Conservation (phyloP, 2,329 filamentous ascomycete species). For the Grosmannia clavigera region DNA sequence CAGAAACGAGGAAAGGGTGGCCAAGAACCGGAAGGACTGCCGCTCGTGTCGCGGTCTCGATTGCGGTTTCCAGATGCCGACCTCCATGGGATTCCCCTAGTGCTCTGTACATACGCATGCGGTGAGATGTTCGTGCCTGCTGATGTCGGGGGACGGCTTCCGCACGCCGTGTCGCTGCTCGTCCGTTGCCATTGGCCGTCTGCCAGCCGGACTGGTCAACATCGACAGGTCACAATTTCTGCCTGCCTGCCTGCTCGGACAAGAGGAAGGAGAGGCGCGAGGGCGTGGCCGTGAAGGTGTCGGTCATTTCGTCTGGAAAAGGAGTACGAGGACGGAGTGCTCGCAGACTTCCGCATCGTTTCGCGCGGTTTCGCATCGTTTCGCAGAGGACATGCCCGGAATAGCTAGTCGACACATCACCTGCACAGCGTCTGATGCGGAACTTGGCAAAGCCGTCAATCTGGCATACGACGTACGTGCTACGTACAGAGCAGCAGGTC, state of each 20-base stretch:
- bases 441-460: not conserved
- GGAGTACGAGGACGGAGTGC: too few species aligned
- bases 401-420: not conserved
- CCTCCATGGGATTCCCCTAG: too few species aligned
- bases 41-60: not conserved
- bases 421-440: not conserved
- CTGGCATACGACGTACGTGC: not conserved
- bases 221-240: not conserved
- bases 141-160: not conserved
- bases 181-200: not conserved
- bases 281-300: too few species aligned
- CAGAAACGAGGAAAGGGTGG: not conserved
- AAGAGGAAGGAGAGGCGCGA: not conserved
- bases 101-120: not conserved
- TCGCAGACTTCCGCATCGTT: too few species aligned
- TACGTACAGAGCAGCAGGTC: not conserved
- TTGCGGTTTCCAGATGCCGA: too few species aligned
- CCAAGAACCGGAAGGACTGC: not conserved
- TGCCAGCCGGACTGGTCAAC: not conserved
- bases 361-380: too few species aligned
- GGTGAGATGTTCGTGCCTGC: not conserved
- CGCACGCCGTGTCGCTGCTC: not conserved
- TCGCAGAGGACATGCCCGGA: not conserved
- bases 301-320: not conserved
- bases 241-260: not conserved